Evolutionary conservation across 768 basidiomycete genomes (phyloP).

Genomic region (Suillus placidus): DNA sequence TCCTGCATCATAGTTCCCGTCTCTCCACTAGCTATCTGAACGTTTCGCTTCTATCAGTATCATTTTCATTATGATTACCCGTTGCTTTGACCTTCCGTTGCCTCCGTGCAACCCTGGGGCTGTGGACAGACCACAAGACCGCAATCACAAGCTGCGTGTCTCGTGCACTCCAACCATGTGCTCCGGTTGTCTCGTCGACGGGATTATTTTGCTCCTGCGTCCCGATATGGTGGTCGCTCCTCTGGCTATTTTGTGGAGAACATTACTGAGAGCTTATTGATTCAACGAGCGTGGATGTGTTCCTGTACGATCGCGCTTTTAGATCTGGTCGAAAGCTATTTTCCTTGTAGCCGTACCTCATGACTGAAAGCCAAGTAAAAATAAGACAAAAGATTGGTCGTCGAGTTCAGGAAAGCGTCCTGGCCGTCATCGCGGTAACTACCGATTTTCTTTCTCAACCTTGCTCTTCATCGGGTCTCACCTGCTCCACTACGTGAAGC

Average conservation of each 20-base stretch:
- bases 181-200: conserved; percentile 7
- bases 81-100: background rate
- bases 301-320: background rate
- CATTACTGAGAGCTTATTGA: conserved; percentile 9
- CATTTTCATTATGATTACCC: background rate
- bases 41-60: background rate
- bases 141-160: background rate
- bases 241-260: background rate
- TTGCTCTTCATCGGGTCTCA: conserved; percentile 3
- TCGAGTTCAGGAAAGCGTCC: conserved; percentile 5
- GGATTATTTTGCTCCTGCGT: background rate
- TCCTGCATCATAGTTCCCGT: background rate
- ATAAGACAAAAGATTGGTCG: conserved; percentile 11
- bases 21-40: background rate
- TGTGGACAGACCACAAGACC: background rate
- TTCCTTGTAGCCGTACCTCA: conserved; percentile 8
- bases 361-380: conserved; percentile 12
- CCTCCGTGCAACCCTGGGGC: background rate
- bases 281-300: background rate
- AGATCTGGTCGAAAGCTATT: conserved; percentile 1
- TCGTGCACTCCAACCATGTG: conserved; percentile 14
- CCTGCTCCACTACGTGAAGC: background rate
- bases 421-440: conserved; percentile 15
- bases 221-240: conserved; percentile 11
- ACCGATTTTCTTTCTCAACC: conserved; percentile 8